phyloP scores from a whole-genome alignment of 768 basidiomycete species.

The Suillus fuscotomentosus region DNA sequence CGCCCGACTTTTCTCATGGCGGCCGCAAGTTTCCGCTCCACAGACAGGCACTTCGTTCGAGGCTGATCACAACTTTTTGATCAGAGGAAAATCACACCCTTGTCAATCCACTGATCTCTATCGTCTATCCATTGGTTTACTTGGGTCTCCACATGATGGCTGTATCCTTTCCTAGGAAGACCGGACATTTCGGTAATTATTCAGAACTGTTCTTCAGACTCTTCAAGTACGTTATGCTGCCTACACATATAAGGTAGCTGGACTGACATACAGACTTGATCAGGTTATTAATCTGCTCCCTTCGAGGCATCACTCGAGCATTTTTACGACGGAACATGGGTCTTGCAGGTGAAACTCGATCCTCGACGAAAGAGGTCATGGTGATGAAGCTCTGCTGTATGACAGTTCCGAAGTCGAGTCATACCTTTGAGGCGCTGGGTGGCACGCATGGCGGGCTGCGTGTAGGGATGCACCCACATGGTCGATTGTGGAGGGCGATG shows the following conservation, averaged over 20 bases:
- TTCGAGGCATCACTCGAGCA: neutral
- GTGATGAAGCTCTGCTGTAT: neutral
- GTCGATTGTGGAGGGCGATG: neutral
- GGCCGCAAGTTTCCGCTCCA: constrained; percentile 2
- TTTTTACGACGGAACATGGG: no score
- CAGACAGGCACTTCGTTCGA: neutral
- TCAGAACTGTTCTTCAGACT: constrained; percentile 1
- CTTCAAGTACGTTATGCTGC: neutral
- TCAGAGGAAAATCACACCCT: neutral
- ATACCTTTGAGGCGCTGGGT: neutral
- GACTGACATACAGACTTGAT: neutral
- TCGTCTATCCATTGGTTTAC: neutral
- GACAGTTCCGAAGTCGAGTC: neutral
- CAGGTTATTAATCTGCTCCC: neutral
- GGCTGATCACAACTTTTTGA: neutral
- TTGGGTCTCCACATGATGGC: no score
- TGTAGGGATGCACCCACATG: neutral
- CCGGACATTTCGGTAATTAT: neutral
- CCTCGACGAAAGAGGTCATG: no score
- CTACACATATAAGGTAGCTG: neutral
- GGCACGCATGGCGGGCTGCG: neutral
- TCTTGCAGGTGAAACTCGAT: no score
- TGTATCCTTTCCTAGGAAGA: neutral
- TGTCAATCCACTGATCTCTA: neutral
- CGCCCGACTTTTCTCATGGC: constrained; percentile 1